phyloP scores from a whole-genome alignment of 257 asterid species.

The Nyctanthes arbortristis region DNA sequence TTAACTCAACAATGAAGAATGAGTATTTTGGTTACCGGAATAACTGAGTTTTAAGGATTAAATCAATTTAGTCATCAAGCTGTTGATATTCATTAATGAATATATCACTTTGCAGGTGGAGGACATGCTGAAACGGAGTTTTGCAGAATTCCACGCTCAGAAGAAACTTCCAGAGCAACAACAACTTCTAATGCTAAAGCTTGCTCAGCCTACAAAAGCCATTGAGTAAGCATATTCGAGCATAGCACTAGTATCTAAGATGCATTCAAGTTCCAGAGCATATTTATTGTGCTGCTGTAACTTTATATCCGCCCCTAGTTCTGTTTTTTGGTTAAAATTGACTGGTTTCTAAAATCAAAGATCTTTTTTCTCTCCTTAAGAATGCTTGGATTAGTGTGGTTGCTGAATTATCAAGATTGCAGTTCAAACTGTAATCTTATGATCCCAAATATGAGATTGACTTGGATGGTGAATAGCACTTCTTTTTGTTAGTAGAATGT shows the following conservation, averaged over 20 bases:
- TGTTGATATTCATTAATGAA: conserved; percentile 20
- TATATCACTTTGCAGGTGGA: conserved; percentile 66
- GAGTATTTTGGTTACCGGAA: conserved; percentile 12
- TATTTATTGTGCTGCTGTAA: not conserved
- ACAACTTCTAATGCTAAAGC: conserved; percentile 79
- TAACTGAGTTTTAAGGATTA: conserved; percentile 5
- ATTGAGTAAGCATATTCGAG: conserved; percentile 70
- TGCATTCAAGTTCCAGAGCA: conserved; percentile 12
- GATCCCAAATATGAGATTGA: no score
- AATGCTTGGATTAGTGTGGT: conserved; percentile 6
- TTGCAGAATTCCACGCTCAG: conserved; percentile 99
- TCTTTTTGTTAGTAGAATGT: no score
- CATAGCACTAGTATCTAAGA: conserved; percentile 16
- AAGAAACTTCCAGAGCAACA: conserved; percentile 93
- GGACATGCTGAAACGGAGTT: conserved; percentile 98
- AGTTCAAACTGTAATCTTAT: no score
- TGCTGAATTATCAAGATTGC: no score
- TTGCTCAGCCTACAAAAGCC: conserved; percentile 67
- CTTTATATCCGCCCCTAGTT: conserved; percentile 8
- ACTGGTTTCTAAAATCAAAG: conserved; percentile 11
- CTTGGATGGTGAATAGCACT: no score
- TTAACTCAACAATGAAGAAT: not conserved
- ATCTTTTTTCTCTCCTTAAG: not conserved
- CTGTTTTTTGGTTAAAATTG: conserved; percentile 16
- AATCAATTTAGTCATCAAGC: conserved; percentile 13